Evolutionary conservation across 495 filamentous ascomycete species (phyloP), one percentile per base, ranked within the genome.

Genomic region (Penicillium taxi): DNA sequence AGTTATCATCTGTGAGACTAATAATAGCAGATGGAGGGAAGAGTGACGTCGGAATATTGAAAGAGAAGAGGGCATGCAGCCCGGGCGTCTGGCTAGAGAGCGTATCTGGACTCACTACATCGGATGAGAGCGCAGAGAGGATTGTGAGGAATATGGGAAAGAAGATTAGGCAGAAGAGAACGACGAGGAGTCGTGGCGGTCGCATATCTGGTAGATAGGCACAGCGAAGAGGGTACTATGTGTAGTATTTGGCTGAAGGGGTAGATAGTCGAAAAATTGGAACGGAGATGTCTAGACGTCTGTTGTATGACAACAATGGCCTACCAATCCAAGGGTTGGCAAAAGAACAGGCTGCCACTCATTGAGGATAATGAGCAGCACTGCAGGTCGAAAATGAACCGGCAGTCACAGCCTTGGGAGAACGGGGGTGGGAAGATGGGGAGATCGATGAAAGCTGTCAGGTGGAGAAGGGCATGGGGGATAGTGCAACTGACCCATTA

Each of bases 11-110:
- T 42, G 86, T 94, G 26, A 98, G 79, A 47, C 85, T 94, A 55
- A 98, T 95, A 41, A 93, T 82, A 19, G 91, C 93, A 40, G 85
- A 93, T 3, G 87, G 86, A 9, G 93, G 88, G 55, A 98, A 98
- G 6, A 98, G 77, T 6, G 86, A 84, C 26, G 75, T 70, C 4
- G 80, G 76, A 13, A 79, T 72, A 36, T 76, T 75, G 59, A 81
- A 80, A 41, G 74, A 76, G 57, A 78, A 81, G 31, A 77, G 53
- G 24, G 75, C 63, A 40, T 68, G 66, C 21, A 82, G 38, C 16
- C 72, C 50, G 39, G 59, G 59, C 45, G 60, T 47, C 40, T 58
- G 63, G 49, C 56, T 55, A 35, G 62, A 55, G 32, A 64, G 47
- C 41, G 64, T 56, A 36, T 57, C 64, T 8, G 68, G 60, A 18